These are phyloP conservation scores for Komagataella kurtzmanii DNA, from an alignment of 805 yeast species.

Conservation along the genomic window DNA sequence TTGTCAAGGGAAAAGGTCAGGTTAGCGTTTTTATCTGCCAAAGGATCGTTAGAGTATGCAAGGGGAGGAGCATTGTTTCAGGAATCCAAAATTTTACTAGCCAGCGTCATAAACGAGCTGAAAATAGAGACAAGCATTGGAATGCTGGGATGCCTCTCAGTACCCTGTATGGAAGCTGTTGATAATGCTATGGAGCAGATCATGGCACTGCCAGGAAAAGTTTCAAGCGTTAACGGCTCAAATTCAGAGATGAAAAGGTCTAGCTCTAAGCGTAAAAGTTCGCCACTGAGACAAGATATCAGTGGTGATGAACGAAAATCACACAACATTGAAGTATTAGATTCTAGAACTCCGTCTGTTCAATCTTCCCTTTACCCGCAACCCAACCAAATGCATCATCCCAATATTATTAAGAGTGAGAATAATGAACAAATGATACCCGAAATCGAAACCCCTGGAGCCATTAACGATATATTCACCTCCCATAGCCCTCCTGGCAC, in stretches of 20 bases:
- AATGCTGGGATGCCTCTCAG: slow-evolving; percentile 49
- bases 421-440: neutral
- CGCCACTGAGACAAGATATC: neutral
- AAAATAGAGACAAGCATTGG: slow-evolving; percentile 36
- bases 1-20: slow-evolving; percentile 50
- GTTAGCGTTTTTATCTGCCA: slow-evolving; percentile 50
- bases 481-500: slow-evolving; percentile 2
- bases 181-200: slow-evolving; percentile 50
- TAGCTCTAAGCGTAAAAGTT: neutral
- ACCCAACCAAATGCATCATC: neutral
- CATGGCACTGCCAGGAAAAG: slow-evolving; percentile 34
- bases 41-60: slow-evolving; percentile 70
- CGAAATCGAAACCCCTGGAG: slow-evolving; percentile 10
- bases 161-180: slow-evolving; percentile 37
- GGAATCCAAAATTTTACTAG: slow-evolving; percentile 47
- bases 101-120: slow-evolving; percentile 34
- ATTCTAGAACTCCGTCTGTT: slow-evolving; percentile 3
- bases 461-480: slow-evolving; percentile 20
- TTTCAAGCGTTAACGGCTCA: neutral
- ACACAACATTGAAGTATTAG: neutral
- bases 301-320: neutral
- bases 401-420: neutral
- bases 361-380: neutral
- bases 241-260: neutral
- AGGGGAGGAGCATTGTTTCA: slow-evolving; percentile 73